Percentiles rank a stretch among this genome's conserved stretches.
Conservation (phyloP, 176 grass and related monocot species). For the Chrysopogon serrulatus region DNA sequence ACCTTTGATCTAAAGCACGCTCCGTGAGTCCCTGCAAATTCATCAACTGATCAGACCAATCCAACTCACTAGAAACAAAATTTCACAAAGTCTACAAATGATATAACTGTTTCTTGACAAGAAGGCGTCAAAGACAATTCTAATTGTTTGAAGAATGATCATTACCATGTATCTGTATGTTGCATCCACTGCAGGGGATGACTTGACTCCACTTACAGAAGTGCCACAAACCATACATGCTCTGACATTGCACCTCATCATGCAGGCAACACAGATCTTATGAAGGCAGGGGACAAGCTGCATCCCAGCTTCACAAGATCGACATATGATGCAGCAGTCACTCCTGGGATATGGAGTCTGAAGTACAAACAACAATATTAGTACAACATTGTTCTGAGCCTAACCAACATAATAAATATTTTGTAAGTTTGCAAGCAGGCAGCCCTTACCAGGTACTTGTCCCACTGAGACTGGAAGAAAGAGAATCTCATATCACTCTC, state of each 20-base stretch:
- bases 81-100: not conserved
- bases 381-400: not conserved
- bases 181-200: constrained; percentile 31
- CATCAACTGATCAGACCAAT: not conserved
- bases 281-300: constrained; percentile 56
- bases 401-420: not conserved
- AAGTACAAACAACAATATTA: constrained; percentile 11
- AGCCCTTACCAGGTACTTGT: constrained; percentile 46
- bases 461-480: constrained; percentile 63
- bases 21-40: constrained; percentile 28
- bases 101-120: not conserved
- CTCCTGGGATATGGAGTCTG: constrained; percentile 40
- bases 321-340: constrained; percentile 52
- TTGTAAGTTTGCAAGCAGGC: not conserved
- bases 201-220: constrained; percentile 45
- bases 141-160: not conserved
- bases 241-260: constrained; percentile 45
- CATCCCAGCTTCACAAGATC: constrained; percentile 36
- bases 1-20: constrained; percentile 1
- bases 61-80: not conserved
- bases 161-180: constrained; percentile 32
- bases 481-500: constrained; percentile 43
- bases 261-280: constrained; percentile 52
- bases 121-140: not conserved
- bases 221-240: constrained; percentile 49